Base-by-base conservation (phyloP, 371 early-diverging fungal genomes). In the Mortierella sp. region DNA sequence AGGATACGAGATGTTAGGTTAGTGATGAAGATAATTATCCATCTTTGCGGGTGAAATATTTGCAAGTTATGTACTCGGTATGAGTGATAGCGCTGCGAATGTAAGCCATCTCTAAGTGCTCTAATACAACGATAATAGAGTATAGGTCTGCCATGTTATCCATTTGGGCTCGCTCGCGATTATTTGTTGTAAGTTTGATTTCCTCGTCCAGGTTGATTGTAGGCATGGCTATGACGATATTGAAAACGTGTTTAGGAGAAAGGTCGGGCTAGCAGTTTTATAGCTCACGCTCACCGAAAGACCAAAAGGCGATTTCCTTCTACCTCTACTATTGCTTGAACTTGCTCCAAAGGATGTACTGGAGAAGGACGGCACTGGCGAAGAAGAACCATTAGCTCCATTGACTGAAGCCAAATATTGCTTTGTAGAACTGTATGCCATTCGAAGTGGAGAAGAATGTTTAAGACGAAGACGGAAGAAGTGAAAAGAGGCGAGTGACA, bases 61-160 rank as follows among this genome's bases (percentile, higher is more conserved):
- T 41, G 43, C 43, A 41, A 52, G 48, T 10, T 47, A 48, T 65
- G 76, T 87, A 96, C 91, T 96, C 97, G 69, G 90, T 88, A 15
- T 94, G 88, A 0, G 93, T 85, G 19, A 97, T 90, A 2, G 94
- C 92, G 84, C 96, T 97, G 48, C 97, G 89, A 62, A 97, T 94
- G 79, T 97, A 98, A 0, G 98, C 97, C 69, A 93, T 91, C 78
- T 98, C 98, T 24, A 98, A 84, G 62, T 96, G 94, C 72, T 98
- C 97, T 70, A 95, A 90, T 10, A 94, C 89, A 15, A 97, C 91
- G 24, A 98, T 91, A 52, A 98, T 96, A 7, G 96, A 89, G 84
- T 95, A 98, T 16, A 98, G 84, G 67, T 97, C 97, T 2, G 97
- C 97, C 90, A 94, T 89, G 74, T 94, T 95, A 65, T 98, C 98